Conservation (phyloP, 2,329 filamentous ascomycete species). For the Fusarium pseudonygamai region DNA sequence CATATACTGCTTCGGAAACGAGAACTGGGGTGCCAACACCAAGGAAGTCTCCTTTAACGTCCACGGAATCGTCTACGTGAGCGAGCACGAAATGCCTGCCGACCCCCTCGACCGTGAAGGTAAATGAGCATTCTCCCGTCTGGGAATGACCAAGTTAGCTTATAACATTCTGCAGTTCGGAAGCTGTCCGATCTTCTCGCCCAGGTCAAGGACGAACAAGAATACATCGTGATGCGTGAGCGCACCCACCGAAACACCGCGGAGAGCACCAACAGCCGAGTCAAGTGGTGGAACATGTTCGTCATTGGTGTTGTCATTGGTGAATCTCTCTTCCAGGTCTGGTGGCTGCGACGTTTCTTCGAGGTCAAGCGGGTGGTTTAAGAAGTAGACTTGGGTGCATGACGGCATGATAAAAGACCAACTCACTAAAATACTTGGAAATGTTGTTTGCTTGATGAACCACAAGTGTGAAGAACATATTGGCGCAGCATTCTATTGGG, state of each 20-base stretch:
- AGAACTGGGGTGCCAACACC: conserved; percentile 94
- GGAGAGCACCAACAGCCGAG: conserved; percentile 95
- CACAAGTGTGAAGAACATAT: conserved; percentile 21
- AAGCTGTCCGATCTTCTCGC: conserved; percentile 84
- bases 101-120: conserved; percentile 93
- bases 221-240: conserved; percentile 95
- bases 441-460: conserved; percentile 30
- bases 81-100: conserved; percentile 82
- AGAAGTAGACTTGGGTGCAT: conserved; percentile 13
- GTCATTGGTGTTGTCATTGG: conserved; percentile 88
- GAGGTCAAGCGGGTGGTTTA: conserved; percentile 79
- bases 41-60: conserved; percentile 99
- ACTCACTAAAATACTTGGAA: background rate
- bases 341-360: conserved; percentile 99
- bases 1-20: conserved; percentile 98
- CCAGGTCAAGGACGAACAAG: conserved; percentile 97
- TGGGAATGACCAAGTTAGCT: background rate
- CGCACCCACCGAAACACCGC: conserved; percentile 97
- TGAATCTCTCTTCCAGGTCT: conserved; percentile 97
- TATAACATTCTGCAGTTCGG: conserved; percentile 66
- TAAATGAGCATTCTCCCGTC: conserved; percentile 53
- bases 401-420: conserved; percentile 10
- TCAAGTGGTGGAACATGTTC: conserved; percentile 99
- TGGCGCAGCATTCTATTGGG: conserved; percentile 38
- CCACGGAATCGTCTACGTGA: conserved; percentile 97